phyloP scores from a whole-genome alignment of 257 asterid genomes.

The Ocimum tenuiflorum region DNA sequence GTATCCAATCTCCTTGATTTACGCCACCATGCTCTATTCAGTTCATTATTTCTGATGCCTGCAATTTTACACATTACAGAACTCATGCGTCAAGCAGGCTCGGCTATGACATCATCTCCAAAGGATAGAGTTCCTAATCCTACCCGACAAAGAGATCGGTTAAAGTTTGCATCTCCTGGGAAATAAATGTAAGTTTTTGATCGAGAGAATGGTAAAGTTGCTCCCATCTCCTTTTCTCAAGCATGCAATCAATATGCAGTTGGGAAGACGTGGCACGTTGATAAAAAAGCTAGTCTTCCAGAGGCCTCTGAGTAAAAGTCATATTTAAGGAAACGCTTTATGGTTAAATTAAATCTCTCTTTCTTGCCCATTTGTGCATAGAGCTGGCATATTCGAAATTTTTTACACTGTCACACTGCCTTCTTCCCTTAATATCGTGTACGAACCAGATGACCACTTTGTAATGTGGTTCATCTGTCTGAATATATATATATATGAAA shows the following conservation, averaged over 20 bases:
- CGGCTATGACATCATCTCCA: constrained; percentile 67
- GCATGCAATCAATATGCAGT: constrained; percentile 3
- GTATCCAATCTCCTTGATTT: no score
- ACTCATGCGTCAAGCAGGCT: constrained; percentile 81
- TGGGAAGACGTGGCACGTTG: background rate
- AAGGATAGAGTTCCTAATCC: constrained; percentile 48
- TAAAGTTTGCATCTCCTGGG: constrained; percentile 67
- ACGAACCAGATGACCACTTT: constrained; percentile 19
- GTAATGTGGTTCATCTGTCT: constrained; percentile 18
- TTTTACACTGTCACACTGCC: no score
- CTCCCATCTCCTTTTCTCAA: constrained; percentile 10
- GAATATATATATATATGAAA: constrained; percentile 12
- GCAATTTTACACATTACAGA: constrained; percentile 42
- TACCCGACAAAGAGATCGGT: constrained; percentile 52
- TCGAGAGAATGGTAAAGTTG: background rate
- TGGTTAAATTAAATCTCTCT: constrained; percentile 10
- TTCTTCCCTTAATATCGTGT: constrained; percentile 14
- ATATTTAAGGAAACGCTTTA: no score
- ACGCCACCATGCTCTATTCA: background rate
- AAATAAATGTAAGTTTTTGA: constrained; percentile 29
- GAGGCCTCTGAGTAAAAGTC: no score
- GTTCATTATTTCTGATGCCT: constrained; percentile 12
- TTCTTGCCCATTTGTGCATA: constrained; percentile 27
- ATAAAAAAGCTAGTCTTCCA: constrained; percentile 5
- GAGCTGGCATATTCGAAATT: constrained; percentile 18